Evolutionary conservation across 495 filamentous ascomycete species (phyloP), one percentile per base, ranked within the genome.

Genomic region (Gamarada debralockiae): DNA sequence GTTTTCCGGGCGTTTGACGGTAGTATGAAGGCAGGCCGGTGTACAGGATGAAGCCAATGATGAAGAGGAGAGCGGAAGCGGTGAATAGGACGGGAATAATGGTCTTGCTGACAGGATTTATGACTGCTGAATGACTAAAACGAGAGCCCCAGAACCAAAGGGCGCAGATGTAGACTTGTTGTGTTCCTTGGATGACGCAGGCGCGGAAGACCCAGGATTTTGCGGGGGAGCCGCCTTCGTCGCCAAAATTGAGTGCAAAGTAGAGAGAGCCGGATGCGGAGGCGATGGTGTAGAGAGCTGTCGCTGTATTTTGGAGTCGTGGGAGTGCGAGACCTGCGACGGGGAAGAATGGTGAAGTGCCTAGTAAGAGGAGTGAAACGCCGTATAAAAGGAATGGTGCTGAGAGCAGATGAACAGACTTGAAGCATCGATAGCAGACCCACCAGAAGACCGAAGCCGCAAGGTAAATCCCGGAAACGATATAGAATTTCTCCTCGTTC

Each of bases 191-290:
- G 50, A 86, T 78, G 33, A 77, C 58, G 62, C 79, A 77, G 34
- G 83, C 83, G 21, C 83, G 80, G 59, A 77, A 82, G 56, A 78
- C 79, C 83, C 83, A 87, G 42, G 77, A 74, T 44, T 73, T 80
- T 21, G 80, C 71, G 6, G 83, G 80, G 3, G 80, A 69, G 49
- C 78, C 77, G 33, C 76, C 41, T 63, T 84, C 78, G 55, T 77
- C 77, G 49, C 82, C 83, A 61, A 87, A 86, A 63, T 87, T 87
- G 45, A 86, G 71, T 5, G 82, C 76, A 63, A 86, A 86, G 65
- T 74, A 81, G 48, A 87, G 65, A 3, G 75, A 77, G 27, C 82
- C 83, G 49, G 73, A 74, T 27, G 78, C 73, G 4, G 83, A 83
- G 6, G 80, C 83, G 12, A 71, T 65, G 4, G 78, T 72, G 57